Base-by-base conservation (phyloP, 2,329 filamentous ascomycete genomes). In the Fusarium odoratissimum region DNA sequence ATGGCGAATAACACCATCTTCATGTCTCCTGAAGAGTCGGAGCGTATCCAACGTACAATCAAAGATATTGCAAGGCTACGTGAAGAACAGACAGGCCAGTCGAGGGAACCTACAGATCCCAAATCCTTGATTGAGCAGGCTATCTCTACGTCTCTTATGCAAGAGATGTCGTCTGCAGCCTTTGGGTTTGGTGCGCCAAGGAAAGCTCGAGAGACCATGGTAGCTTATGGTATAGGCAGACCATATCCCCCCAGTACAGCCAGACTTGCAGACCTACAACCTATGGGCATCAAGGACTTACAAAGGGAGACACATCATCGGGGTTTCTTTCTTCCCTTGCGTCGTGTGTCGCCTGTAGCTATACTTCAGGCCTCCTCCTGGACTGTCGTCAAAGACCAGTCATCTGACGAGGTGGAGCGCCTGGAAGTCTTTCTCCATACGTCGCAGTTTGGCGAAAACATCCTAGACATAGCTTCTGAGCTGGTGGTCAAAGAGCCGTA, bases 401-500 rank as follows among this genome's bases (percentile, higher is more conserved):
- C 17, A 1, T 30, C 73, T 9, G 60, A 72, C 6, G 77, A 81
- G 5, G 72, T 67, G 3, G 80, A 78, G 42, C 69, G 78, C 13
- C 21, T 82, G 16, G 80, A 82, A 30, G 21, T 79, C 0, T 80
- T 75, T 35, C 56, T 84, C 25, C 82, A 83, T 44, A 82, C 79
- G 67, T 79, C 68, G 57, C 81, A 30, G 57, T 76, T 55, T 38
- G 79, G 80, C 1, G 46, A 75, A 30, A 81, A 84, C 12, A 48
- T 80, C 3, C 62, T 84, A 10, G 81, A 83, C 80, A 51, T 76
- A 62, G 44, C 74, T 71, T 69, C 78, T 2, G 71, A 79, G 1
- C 76, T 87, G 10, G 38, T 85, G 8, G 73, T 88, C 19, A 88
- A 87, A 60, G 86, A 88, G 67, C 86, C 86, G 0, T 88, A 84